These are phyloP conservation scores for Saccharomycopsis selenospora DNA, from an alignment of 805 yeast species.

Conservation along the genomic window DNA sequence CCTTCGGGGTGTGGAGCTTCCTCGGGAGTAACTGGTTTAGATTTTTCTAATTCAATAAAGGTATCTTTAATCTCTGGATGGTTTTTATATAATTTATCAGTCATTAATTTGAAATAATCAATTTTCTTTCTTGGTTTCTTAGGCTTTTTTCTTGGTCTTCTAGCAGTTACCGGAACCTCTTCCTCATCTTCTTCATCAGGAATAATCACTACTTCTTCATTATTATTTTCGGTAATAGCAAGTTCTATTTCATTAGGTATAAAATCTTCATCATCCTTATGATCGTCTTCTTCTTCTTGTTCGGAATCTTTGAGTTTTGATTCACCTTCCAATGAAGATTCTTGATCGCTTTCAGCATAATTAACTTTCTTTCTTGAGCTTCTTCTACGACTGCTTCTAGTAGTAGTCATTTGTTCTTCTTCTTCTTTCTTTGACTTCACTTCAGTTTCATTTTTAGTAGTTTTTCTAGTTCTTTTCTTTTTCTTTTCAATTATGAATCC, in stretches of 20 bases:
- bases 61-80: slow-evolving; percentile 76
- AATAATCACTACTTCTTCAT: not conserved
- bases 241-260: slow-evolving; percentile 16
- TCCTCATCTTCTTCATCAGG: slow-evolving; percentile 23
- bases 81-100: slow-evolving; percentile 55
- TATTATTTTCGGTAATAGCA: slow-evolving; percentile 4
- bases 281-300: not conserved
- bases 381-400: too few species aligned
- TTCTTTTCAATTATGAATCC: not conserved
- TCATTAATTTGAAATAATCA: slow-evolving; percentile 63
- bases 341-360: not conserved
- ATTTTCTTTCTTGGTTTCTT: slow-evolving; percentile 40
- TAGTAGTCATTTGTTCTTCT: not conserved
- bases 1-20: slow-evolving; percentile 71
- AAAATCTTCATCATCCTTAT: not conserved
- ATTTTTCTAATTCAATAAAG: slow-evolving; percentile 53
- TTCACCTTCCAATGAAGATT: too few species aligned
- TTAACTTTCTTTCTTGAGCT: not conserved
- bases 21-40: slow-evolving; percentile 41
- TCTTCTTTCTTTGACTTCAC: not conserved
- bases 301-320: slow-evolving; percentile 7
- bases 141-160: slow-evolving; percentile 21
- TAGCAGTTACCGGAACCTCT: slow-evolving; percentile 27
- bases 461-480: not conserved
- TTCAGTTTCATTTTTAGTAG: not conserved